Conservation (phyloP, 176 grass and related monocot species). For the Typha latifolia region DNA sequence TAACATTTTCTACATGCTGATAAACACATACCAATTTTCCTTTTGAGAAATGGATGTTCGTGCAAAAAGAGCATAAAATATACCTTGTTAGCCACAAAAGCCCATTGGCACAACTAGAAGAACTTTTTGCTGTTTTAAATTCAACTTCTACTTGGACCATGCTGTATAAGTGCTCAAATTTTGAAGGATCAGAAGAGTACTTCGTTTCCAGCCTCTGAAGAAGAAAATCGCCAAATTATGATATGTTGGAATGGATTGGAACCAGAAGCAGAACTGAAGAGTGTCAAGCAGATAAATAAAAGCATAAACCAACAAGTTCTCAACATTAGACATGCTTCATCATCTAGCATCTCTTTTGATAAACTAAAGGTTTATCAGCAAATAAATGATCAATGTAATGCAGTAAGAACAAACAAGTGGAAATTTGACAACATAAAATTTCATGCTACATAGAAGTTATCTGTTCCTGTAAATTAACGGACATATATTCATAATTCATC, state of each 20-base stretch:
- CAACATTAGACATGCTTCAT: not conserved
- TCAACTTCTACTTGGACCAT: slow-evolving; percentile 68
- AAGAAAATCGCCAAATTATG: not conserved
- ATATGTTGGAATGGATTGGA: not conserved
- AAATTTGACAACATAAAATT: not conserved
- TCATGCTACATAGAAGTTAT: not conserved
- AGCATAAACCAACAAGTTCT: not conserved
- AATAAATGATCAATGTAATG: not conserved
- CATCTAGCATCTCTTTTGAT: not conserved
- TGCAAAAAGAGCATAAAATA: not conserved
- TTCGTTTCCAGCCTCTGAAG: slow-evolving; percentile 66
- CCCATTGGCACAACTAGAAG: slow-evolving; percentile 59
- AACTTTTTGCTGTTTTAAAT: slow-evolving; percentile 68
- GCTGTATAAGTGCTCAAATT: slow-evolving; percentile 52
- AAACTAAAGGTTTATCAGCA: not conserved
- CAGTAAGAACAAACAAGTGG: not conserved
- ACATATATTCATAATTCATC: not conserved
- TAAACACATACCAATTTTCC: not conserved
- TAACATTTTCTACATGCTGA: not conserved
- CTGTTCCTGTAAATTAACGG: not conserved
- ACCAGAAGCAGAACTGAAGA: not conserved
- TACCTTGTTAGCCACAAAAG: slow-evolving; percentile 87
- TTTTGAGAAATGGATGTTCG: too few relatives aligned
- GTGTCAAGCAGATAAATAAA: not conserved
- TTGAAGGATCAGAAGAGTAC: slow-evolving; percentile 57